phyloP scores from a whole-genome alignment of 1,284 basidiomycete species.

The Boletellus deceptivus region DNA sequence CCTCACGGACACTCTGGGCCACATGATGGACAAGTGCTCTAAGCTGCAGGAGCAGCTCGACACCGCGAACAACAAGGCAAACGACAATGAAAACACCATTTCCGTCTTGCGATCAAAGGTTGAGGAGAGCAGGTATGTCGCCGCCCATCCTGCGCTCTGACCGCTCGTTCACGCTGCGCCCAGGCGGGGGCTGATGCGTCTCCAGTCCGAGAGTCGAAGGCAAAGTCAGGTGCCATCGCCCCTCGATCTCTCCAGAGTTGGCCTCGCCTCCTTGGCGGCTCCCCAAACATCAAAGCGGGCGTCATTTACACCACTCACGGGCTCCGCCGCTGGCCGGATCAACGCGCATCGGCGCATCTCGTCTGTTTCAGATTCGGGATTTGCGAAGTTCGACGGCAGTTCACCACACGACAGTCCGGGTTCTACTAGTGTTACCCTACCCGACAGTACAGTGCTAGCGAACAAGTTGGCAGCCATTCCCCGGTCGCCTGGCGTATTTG shows the following conservation, averaged over 20 bases:
- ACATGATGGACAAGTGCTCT: constrained; percentile 63
- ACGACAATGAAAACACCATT: constrained; percentile 82
- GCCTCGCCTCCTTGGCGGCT: constrained; percentile 35
- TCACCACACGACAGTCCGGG: constrained; percentile 34
- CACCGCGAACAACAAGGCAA: constrained; percentile 56
- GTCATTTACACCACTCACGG: constrained; percentile 70
- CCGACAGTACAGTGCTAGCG: constrained; percentile 20
- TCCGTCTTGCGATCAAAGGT: constrained; percentile 79
- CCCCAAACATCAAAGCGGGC: constrained; percentile 61
- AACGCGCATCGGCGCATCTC: constrained; percentile 64
- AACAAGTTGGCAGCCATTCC: constrained; percentile 22
- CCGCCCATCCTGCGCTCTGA: background rate
- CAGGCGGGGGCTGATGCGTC: constrained; percentile 85
- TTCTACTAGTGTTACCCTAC: constrained; percentile 27
- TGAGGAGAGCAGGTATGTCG: constrained; percentile 79
- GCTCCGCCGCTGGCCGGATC: constrained; percentile 44
- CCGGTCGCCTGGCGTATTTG: constrained; percentile 52
- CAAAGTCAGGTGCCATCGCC: constrained; percentile 52
- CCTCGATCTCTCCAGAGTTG: constrained; percentile 56
- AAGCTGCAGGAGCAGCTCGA: constrained; percentile 60
- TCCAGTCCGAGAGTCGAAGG: constrained; percentile 79
- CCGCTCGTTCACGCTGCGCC: constrained; percentile 1
- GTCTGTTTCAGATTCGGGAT: constrained; percentile 58
- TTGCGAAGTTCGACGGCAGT: constrained; percentile 32
- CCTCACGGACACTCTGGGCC: constrained; percentile 56